Base-by-base conservation (phyloP, 2,329 filamentous ascomycete species). In the Raffaelea arxii region DNA sequence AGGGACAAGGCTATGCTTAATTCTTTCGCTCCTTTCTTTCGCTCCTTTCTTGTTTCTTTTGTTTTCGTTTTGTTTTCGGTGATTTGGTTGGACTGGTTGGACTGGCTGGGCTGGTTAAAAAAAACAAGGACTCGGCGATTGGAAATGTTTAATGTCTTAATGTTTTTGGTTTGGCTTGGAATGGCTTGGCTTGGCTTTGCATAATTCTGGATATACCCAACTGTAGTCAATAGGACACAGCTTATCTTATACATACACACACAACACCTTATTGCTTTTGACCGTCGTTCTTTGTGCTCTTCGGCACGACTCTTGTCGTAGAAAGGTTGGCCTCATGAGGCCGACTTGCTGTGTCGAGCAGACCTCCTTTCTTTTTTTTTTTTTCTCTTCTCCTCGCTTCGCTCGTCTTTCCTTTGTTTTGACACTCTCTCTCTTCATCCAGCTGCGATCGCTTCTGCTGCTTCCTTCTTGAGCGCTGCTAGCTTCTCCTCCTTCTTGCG, bases 401-500 rank as follows among this genome's bases (percentile, higher is more conserved):
- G 4, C n/a, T n/a, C 12, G 40, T 22, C 18, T 35, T 25, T 18
- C 16, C 32, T 2, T 30, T 9, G 6, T 27, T 25, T 3, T 25
- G 6, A 12, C 25, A 2, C n/a, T 39, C 21, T 3, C 18, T 4
- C 5, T 21, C 18, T 35, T 54, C 53, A 54, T 1, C 53, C 53
- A 0, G 39, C 46, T 4, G 46, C 49, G 37, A 49, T 48, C 12
- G 50, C 51, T 9, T 54, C 52, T 2, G 51, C 43, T 7, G 49
- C 47, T 53, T 71, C 75, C 35, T 71, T 73, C 67, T 82, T 84
- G 41, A 84, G 69, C 47, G 71, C 71, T 24, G 74, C 65, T 46
- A 86, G 65, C 53, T 72, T 68, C 46, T 74, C 72, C 62, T 83
- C 83, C 65, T 85, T 83, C 45, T 73, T 69, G 62, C 77, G 79